Conservation (phyloP, 495 filamentous ascomycete genomes). For the Astrocystis sublimbata region DNA sequence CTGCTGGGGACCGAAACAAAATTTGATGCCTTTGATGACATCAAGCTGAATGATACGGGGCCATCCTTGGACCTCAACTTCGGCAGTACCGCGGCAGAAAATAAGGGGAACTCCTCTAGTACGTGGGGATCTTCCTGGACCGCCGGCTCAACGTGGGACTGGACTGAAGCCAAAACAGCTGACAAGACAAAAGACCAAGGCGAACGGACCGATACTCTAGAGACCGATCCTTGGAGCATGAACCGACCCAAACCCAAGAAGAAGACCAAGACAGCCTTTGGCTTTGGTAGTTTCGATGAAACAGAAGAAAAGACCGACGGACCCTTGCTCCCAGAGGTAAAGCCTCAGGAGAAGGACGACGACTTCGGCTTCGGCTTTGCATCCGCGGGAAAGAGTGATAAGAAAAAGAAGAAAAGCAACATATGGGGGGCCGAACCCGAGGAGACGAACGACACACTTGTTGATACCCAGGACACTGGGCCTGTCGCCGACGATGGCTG, state of each 20-base stretch:
- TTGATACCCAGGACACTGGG: conserved; percentile 21
- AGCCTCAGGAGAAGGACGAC: conserved; percentile 33
- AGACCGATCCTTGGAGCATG: conserved; percentile 44
- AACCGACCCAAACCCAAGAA: conserved; percentile 46
- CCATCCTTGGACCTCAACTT: conserved; percentile 42
- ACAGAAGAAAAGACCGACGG: conserved; percentile 32
- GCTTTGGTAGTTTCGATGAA: conserved; percentile 43
- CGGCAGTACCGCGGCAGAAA: conserved; percentile 24
- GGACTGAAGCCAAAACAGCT: conserved; percentile 28
- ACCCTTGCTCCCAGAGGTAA: conserved; percentile 19
- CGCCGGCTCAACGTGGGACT: conserved; percentile 36
- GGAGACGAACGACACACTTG: conserved; percentile 29
- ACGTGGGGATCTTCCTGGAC: conserved; percentile 43
- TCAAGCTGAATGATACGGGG: conserved; percentile 49
- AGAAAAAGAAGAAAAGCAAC: conserved; percentile 42
- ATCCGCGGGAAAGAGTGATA: conserved; percentile 30
- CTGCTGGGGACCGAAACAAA: conserved; percentile 21
- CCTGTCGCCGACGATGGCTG: conserved; percentile 29
- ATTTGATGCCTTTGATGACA: conserved; percentile 48
- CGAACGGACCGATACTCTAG: conserved; percentile 20
- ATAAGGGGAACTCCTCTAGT: conserved; percentile 37
- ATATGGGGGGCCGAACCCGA: conserved; percentile 32
- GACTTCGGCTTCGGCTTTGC: conserved; percentile 38
- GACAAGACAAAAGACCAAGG: conserved; percentile 27
- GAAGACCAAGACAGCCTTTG: conserved; percentile 37